Evolutionary conservation across 352 stramenopile genomes (phyloP).

Genomic region (Pythium plurisporium): DNA sequence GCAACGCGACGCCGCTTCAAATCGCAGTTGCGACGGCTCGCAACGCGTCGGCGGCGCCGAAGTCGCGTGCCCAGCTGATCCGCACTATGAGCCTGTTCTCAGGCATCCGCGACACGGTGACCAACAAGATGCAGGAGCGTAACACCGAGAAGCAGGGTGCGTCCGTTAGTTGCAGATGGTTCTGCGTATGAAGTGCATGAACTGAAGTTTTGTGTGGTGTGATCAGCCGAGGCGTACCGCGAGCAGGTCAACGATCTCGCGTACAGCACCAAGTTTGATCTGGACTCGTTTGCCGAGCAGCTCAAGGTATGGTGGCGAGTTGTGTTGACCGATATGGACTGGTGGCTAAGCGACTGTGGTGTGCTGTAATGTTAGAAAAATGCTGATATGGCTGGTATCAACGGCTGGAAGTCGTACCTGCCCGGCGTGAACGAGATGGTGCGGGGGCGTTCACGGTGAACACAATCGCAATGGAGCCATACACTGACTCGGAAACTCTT

Average conservation of each 20-base stretch:
- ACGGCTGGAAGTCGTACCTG: conserved; percentile 78
- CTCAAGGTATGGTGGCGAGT: conserved; percentile 66
- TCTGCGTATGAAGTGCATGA: not conserved
- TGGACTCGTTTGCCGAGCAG: conserved; percentile 64
- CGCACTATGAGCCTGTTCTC: conserved; percentile 72
- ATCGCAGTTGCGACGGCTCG: not conserved
- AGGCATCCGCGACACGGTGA: conserved; percentile 66
- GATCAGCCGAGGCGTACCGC: conserved; percentile 63
- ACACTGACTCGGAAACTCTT: too few relatives aligned
- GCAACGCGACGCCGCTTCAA: not conserved
- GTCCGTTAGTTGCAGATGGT: not conserved
- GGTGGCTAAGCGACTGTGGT: not conserved
- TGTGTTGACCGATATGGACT: too few relatives aligned
- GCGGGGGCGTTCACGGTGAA: too few relatives aligned
- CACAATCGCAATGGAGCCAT: too few relatives aligned
- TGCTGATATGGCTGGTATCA: conserved; percentile 57
- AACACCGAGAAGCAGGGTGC: conserved; percentile 75
- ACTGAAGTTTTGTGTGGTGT: not conserved
- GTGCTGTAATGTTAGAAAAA: conserved; percentile 62
- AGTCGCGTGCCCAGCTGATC: conserved; percentile 25
- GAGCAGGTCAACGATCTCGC: conserved; percentile 73
- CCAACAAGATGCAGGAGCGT: conserved; percentile 74
- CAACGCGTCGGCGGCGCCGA: not conserved
- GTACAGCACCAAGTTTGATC: conserved; percentile 61
- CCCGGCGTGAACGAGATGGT: conserved; percentile 77